Conservation (phyloP, 805 yeast species). For the Peterozyma toletana region DNA sequence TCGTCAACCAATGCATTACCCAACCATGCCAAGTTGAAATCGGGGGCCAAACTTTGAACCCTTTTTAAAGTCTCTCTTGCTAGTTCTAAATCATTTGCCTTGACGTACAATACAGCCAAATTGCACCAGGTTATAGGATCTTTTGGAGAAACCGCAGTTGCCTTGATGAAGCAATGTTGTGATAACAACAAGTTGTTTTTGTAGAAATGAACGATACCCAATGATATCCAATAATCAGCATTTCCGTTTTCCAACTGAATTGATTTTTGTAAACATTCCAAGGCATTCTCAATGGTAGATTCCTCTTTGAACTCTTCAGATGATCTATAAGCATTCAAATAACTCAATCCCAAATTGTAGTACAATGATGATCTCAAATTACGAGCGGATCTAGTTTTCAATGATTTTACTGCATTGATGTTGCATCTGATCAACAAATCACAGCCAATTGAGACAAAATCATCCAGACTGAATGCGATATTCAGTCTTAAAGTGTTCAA, state of each 20-base stretch:
- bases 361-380: conserved; percentile 44
- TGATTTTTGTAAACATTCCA: conserved; percentile 54
- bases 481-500: background rate
- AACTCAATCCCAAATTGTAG: conserved; percentile 69
- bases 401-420: conserved; percentile 31
- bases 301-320: conserved; percentile 15
- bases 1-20: conserved; percentile 69
- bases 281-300: conserved; percentile 39
- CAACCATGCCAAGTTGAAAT: conserved; percentile 69
- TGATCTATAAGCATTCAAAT: conserved; percentile 36
- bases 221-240: conserved; percentile 70
- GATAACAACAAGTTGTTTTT: conserved; percentile 57
- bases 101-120: conserved; percentile 69
- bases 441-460: conserved; percentile 27
- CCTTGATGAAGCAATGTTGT: conserved; percentile 90
- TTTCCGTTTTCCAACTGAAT: conserved; percentile 66
- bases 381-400: conserved; percentile 34
- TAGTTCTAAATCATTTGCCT: conserved; percentile 58
- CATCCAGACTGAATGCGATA: conserved; percentile 14
- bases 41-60: conserved; percentile 80
- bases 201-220: conserved; percentile 69
- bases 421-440: conserved; percentile 37
- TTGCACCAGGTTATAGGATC: conserved; percentile 74
- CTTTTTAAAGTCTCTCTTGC: conserved; percentile 68
- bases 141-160: conserved; percentile 60